Conservation (phyloP, 805 yeast species). For the Pichia cabralensis region DNA sequence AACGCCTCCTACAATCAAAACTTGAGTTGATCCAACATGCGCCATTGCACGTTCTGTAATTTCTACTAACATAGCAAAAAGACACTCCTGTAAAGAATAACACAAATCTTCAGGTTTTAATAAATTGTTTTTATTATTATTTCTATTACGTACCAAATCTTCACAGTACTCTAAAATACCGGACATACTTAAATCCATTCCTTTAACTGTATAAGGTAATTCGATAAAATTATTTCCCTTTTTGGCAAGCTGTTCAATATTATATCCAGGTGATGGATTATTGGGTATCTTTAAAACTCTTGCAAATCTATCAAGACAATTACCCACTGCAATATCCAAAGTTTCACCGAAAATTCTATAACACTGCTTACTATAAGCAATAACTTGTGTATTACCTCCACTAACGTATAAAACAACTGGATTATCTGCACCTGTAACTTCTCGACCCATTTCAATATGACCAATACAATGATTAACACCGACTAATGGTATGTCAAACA, state of each 20-base stretch:
- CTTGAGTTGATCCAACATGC: conserved; percentile 83
- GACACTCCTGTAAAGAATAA: conserved; percentile 82
- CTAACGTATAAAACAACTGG: conserved; percentile 96
- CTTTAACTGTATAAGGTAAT: conserved; percentile 93
- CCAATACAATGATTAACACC: conserved; percentile 98
- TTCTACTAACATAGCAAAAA: conserved; percentile 94
- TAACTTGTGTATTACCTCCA: conserved; percentile 98
- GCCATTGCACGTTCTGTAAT: conserved; percentile 99
- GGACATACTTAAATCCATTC: conserved; percentile 96
- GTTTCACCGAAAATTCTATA: conserved; percentile 99
- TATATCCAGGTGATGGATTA: conserved; percentile 95
- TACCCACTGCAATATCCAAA: conserved; percentile 93
- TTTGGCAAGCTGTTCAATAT: conserved; percentile 89
- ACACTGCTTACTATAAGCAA: conserved; percentile 88
- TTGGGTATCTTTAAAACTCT: conserved; percentile 81
- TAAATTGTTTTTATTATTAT: too few relatives aligned
- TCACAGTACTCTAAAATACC: conserved; percentile 88
- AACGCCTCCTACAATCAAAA: conserved; percentile 96
- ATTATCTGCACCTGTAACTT: conserved; percentile 93
- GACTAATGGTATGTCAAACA: conserved; percentile 78
- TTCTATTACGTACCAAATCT: conserved; percentile 28
- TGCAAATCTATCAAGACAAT: conserved; percentile 93
- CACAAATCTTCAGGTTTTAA: conserved; percentile 65
- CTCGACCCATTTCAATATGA: conserved; percentile 98
- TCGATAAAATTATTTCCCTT: conserved; percentile 53